Percentiles rank a stretch among this genome's conserved stretches.
These are phyloP conservation scores for Aspergillus sp. DNA, from an alignment of 2,329 filamentous ascomycete genomes.

Conservation along the genomic window DNA sequence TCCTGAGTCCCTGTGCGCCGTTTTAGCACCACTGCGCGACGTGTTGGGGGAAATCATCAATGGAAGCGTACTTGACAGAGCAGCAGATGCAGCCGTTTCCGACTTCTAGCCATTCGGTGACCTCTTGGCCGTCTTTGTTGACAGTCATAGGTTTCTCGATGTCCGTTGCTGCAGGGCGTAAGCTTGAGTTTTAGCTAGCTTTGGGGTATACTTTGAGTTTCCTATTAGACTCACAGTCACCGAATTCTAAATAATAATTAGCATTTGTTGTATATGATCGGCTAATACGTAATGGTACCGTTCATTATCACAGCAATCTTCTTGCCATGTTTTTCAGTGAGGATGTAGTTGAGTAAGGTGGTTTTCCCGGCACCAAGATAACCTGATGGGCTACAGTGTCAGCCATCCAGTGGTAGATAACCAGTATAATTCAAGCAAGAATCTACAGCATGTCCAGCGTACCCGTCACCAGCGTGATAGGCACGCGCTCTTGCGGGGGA, in stretches of 20 bases:
- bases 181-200: constrained; percentile 4
- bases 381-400: constrained; percentile 51
- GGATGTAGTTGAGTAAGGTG: constrained; percentile 90
- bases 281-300: constrained; percentile 49
- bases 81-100: constrained; percentile 98
- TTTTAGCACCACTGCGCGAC: neutral
- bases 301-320: constrained; percentile 98
- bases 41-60: neutral
- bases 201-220: neutral
- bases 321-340: constrained; percentile 93
- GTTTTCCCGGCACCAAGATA: constrained; percentile 97
- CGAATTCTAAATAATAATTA: constrained; percentile 62
- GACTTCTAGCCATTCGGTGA: constrained; percentile 93
- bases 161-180: constrained; percentile 65
- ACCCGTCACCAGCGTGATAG: constrained; percentile 54
- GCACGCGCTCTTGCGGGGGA: constrained; percentile 41
- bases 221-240: constrained; percentile 62
- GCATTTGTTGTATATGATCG: constrained; percentile 2
- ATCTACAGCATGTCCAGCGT: constrained; percentile 17
- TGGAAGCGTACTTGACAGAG: constrained; percentile 74
- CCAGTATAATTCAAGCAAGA: neutral
- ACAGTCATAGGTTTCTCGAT: constrained; percentile 96
- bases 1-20: constrained; percentile 69
- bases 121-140: constrained; percentile 76
- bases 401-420: neutral